Percentiles rank a stretch among this genome's conserved stretches.
These are phyloP conservation scores for Ilyonectria sp. DNA, from an alignment of 2,329 filamentous ascomycete genomes.

Conservation along the genomic window DNA sequence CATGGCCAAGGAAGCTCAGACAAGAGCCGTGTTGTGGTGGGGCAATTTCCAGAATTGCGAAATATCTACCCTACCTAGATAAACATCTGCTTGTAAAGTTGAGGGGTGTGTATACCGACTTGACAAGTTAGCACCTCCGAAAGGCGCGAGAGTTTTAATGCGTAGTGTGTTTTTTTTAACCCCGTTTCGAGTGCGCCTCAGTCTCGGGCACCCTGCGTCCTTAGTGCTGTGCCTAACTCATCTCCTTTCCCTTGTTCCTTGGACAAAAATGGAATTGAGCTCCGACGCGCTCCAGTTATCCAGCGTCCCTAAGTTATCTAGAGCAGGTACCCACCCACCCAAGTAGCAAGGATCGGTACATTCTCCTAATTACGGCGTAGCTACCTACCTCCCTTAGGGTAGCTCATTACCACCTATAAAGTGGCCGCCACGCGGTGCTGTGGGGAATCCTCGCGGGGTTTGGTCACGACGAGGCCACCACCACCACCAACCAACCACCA, in stretches of 20 bases:
- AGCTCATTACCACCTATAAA: background rate
- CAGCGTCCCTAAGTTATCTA: background rate
- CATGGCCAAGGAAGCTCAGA: too few relatives aligned
- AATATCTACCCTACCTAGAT: too few relatives aligned
- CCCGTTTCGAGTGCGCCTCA: background rate
- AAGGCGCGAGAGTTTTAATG: background rate
- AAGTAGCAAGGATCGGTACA: slow-evolving; percentile 8
- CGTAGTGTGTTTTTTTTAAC: background rate
- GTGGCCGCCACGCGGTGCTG: slow-evolving; percentile 10
- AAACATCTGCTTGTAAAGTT: too few relatives aligned
- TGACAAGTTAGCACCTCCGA: background rate
- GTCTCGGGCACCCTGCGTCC: background rate
- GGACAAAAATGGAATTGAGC: background rate
- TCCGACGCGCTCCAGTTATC: background rate
- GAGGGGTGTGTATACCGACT: background rate
- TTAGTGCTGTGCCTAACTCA: background rate
- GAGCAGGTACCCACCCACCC: slow-evolving; percentile 4
- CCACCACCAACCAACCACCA: slow-evolving; percentile 9
- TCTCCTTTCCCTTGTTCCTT: background rate
- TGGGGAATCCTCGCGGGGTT: slow-evolving; percentile 33
- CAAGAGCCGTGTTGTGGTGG: too few relatives aligned
- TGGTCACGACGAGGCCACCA: slow-evolving; percentile 7
- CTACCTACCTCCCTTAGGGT: background rate
- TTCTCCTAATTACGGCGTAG: slow-evolving; percentile 7
- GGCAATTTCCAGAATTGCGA: too few relatives aligned